A percentile compares a stretch with the other conserved stretches of the same genome.
phyloP scores from a whole-genome alignment of 2,329 filamentous ascomycete species.

The Venturia nashicola region DNA sequence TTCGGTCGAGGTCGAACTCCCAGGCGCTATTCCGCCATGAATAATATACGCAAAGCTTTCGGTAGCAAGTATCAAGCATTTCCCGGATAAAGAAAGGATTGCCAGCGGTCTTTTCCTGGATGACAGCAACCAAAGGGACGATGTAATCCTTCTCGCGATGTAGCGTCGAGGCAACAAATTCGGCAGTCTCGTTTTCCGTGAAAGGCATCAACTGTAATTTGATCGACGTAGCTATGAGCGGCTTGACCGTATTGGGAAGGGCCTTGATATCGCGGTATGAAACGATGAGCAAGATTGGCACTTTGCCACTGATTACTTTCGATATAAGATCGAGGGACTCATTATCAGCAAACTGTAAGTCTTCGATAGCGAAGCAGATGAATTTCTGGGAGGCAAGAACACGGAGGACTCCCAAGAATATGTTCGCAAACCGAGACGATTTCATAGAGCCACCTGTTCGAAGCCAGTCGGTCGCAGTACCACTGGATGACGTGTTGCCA shows the following conservation, averaged over 20 bases:
- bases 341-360: constrained; percentile 79
- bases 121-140: constrained; percentile 65
- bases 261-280: constrained; percentile 40
- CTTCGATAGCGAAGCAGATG: constrained; percentile 79
- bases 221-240: constrained; percentile 38
- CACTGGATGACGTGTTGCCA: constrained; percentile 16
- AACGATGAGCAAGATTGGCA: constrained; percentile 72
- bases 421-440: constrained; percentile 68
- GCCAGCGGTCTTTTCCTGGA: constrained; percentile 78
- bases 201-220: constrained; percentile 62
- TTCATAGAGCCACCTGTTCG: constrained; percentile 32
- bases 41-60: constrained; percentile 82
- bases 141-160: constrained; percentile 61
- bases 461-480: constrained; percentile 31
- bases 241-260: constrained; percentile 24
- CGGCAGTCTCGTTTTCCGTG: constrained; percentile 63
- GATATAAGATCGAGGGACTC: constrained; percentile 76
- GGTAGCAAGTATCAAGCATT: constrained; percentile 77
- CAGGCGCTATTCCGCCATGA: constrained; percentile 73
- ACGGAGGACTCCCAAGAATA: constrained; percentile 73
- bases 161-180: constrained; percentile 73
- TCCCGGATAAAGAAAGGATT: constrained; percentile 88
- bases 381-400: constrained; percentile 74
- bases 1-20: constrained; percentile 73
- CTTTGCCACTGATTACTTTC: constrained; percentile 63